These are phyloP conservation scores for Mollisia scopiformis DNA, from an alignment of 2,329 filamentous ascomycete genomes.

Conservation along the genomic window DNA sequence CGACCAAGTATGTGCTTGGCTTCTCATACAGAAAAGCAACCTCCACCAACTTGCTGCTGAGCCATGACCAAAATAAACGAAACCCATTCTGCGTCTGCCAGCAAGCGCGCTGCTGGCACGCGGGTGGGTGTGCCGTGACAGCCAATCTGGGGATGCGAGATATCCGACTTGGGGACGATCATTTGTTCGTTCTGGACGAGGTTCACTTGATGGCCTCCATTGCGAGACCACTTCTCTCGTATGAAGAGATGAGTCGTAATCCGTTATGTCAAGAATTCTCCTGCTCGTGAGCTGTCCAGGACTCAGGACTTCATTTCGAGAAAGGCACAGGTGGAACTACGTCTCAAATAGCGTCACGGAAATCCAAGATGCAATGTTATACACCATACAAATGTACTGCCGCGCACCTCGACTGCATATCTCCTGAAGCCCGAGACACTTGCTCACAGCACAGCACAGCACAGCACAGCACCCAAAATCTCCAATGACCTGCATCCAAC, in stretches of 20 bases:
- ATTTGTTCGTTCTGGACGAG: not conserved
- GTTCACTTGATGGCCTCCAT: not conserved
- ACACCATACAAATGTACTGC: too few relatives aligned
- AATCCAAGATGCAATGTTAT: too few relatives aligned
- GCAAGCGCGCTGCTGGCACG: not conserved
- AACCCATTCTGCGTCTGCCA: not conserved
- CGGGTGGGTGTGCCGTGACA: not conserved
- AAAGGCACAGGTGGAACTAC: too few relatives aligned
- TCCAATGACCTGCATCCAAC: too few relatives aligned
- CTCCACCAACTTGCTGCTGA: not conserved
- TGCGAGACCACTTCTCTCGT: not conserved
- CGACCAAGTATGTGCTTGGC: not conserved
- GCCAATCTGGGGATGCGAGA: not conserved
- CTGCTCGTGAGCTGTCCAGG: too few relatives aligned
- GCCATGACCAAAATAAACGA: constrained; percentile 1
- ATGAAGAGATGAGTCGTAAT: not conserved
- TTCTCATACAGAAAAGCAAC: not conserved
- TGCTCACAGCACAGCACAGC: too few relatives aligned
- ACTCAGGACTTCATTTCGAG: too few relatives aligned
- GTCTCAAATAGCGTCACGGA: too few relatives aligned
- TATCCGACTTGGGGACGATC: not conserved
- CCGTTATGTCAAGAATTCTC: not conserved
- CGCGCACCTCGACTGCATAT: too few relatives aligned
- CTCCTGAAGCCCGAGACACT: too few relatives aligned
- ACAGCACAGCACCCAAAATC: too few relatives aligned